phyloP scores from a whole-genome alignment of 2,329 filamentous ascomycete genomes.

The Nothophoma quercina region DNA sequence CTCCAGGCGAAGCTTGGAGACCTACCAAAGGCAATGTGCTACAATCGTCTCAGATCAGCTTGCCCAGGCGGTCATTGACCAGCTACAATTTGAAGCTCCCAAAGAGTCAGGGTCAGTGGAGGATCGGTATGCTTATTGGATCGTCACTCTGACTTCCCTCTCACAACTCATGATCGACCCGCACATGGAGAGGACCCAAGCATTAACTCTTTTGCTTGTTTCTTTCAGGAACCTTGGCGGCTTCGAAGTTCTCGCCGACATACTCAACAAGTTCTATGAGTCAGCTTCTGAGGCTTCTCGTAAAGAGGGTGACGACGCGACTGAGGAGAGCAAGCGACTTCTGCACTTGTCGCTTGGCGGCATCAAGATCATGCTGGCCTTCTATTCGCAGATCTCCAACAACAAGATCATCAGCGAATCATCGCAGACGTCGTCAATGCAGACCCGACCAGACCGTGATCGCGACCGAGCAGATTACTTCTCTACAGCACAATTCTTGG shows the following conservation, averaged over 20 bases:
- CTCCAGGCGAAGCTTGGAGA: slow-evolving; percentile 75
- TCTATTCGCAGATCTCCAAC: slow-evolving; percentile 79
- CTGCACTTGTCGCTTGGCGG: slow-evolving; percentile 63
- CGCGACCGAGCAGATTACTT: slow-evolving; percentile 68
- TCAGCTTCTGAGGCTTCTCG: slow-evolving; percentile 61
- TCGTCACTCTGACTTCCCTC: slow-evolving; percentile 79
- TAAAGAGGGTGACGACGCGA: slow-evolving; percentile 51
- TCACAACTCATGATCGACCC: slow-evolving; percentile 81
- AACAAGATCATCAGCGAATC: slow-evolving; percentile 84
- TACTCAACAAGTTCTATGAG: slow-evolving; percentile 73
- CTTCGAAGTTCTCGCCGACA: slow-evolving; percentile 74
- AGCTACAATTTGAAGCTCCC: slow-evolving; percentile 64
- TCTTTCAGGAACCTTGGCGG: slow-evolving; percentile 86
- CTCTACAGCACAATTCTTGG: slow-evolving; percentile 76
- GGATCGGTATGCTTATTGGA: slow-evolving; percentile 78
- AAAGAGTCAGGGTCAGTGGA: slow-evolving; percentile 61
- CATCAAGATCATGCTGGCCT: slow-evolving; percentile 82
- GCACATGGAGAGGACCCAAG: slow-evolving; percentile 51
- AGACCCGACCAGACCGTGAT: slow-evolving; percentile 61
- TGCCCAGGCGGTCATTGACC: slow-evolving; percentile 72
- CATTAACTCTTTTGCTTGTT: slow-evolving; percentile 76
- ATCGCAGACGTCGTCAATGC: slow-evolving; percentile 65
- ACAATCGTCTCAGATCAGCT: slow-evolving; percentile 71
- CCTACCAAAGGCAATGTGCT: slow-evolving; percentile 67
- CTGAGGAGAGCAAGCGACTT: slow-evolving; percentile 52